Conservation (phyloP, 176 grass and related monocot genomes). For the Musa itinerans region DNA sequence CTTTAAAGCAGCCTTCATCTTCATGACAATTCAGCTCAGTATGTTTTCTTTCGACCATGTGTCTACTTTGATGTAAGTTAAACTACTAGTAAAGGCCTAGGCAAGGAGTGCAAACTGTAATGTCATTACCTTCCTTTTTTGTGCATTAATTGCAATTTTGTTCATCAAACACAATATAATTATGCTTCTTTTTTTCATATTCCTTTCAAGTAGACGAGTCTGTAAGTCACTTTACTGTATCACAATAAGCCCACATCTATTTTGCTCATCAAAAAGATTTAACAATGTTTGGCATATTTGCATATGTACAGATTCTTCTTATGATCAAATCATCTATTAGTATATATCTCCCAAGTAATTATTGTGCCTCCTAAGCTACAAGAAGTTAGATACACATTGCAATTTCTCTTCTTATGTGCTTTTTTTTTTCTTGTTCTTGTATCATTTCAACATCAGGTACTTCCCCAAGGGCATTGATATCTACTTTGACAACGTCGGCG, state of each 20-base stretch:
- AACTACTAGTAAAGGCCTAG: too few relatives aligned
- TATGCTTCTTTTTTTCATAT: background rate
- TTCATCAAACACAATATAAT: background rate
- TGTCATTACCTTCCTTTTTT: background rate
- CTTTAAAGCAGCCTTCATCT: background rate
- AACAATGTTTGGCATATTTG: background rate
- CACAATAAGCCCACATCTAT: too few relatives aligned
- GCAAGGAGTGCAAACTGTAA: too few relatives aligned
- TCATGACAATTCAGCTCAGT: background rate
- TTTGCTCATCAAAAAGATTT: too few relatives aligned
- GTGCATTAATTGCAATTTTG: background rate
- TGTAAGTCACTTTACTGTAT: too few relatives aligned
- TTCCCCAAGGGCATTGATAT: slow-evolving; percentile 77
- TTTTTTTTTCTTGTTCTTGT: background rate
- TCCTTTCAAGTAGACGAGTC: too few relatives aligned
- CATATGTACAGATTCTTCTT: background rate
- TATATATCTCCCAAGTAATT: too few relatives aligned
- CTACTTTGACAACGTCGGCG: slow-evolving; percentile 83
- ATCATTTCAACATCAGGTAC: slow-evolving; percentile 27
- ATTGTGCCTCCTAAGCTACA: too few relatives aligned
- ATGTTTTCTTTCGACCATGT: too few relatives aligned
- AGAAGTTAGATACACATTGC: too few relatives aligned
- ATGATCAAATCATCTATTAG: too few relatives aligned
- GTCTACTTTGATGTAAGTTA: too few relatives aligned
- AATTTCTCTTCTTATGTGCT: background rate